Base-by-base conservation (phyloP, 1,284 basidiomycete genomes). In the Trichosporon asahii region DNA sequence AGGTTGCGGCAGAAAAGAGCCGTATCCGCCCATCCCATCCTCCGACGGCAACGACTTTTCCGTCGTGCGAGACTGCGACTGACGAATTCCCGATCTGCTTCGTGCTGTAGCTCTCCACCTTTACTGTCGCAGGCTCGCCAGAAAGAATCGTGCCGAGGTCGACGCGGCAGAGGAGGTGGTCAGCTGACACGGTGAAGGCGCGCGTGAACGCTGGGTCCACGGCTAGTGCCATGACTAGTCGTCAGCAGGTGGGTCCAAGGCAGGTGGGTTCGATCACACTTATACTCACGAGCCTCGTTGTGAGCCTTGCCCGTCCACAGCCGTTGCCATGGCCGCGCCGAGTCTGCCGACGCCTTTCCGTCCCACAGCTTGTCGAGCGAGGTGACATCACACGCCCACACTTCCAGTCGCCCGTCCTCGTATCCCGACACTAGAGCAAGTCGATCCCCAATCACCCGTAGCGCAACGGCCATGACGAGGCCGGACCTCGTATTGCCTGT, bases 21-120 rank as follows among this genome's bases (percentile, higher is more conserved):
- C 91, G 88, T 46, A 94, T 86, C 93, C 86, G 88, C 37, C 94
- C 93, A 74, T 95, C 93, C 94, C 94, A 95, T 0, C 93, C 91
- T 2, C 91, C 93, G 1, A 93, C 84, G 0, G 91, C 92, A 73
- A 92, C 91, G 0, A 95, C 88, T 31, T 87, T 86, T 0, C 89
- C 91, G 76, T 91, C 89, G 46, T 88, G 86, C n/a, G 88, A 88
- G n/a, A 95, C 87, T 1, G 89, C 86, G 27, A 95, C 82, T 3
- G 88, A 87, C 0, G 87, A 86, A 75, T 94, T 93, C 0, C 94
- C 93, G 0, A 91, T 88, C 73, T 92, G 86, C 76, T 90, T 93
- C n/a, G 89, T 93, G 23, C 76, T 75, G 68, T 76, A 77, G 8
- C 72, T 72, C 29, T 65, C 65, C 40, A 77, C 25, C 7, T 55